Evolutionary conservation across 176 grass and related monocot genomes (phyloP).

Genomic region (Oryza punctata): DNA sequence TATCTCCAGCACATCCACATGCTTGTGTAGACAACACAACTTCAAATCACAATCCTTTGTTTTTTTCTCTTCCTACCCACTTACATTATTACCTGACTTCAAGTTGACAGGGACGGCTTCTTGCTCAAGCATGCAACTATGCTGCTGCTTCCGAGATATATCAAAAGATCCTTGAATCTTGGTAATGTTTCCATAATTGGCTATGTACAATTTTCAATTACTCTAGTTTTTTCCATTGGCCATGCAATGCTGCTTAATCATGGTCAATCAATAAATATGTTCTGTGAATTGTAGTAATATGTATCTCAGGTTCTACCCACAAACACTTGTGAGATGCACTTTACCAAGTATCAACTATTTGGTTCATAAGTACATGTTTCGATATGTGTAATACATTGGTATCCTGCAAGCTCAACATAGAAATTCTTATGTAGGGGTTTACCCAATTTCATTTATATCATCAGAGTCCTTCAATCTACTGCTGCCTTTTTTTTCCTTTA

Average conservation of each 20-base stretch:
- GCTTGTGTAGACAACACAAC: background rate
- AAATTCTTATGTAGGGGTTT: background rate
- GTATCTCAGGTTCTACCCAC: background rate
- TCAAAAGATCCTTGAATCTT: slow-evolving; percentile 75
- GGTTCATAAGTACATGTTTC: background rate
- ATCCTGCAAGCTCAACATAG: slow-evolving; percentile 2
- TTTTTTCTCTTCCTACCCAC: slow-evolving; percentile 27
- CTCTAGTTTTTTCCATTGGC: background rate
- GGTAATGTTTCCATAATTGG: slow-evolving; percentile 55
- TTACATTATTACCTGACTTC: slow-evolving; percentile 70
- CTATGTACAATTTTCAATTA: slow-evolving; percentile 22
- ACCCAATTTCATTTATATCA: slow-evolving; percentile 27
- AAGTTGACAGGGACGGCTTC: slow-evolving; percentile 98
- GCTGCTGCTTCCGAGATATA: slow-evolving; percentile 73
- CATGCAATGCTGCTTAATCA: background rate
- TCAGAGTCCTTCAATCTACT: background rate
- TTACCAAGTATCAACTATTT: slow-evolving; percentile 19
- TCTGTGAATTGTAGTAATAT: background rate
- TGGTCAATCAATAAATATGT: background rate
- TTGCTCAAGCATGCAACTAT: slow-evolving; percentile 74
- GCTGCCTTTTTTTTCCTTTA: background rate
- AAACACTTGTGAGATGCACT: background rate
- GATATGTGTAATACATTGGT: slow-evolving; percentile 13
- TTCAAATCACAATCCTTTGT: background rate
- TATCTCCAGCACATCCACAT: background rate